Evolutionary conservation across 2,329 filamentous ascomycete genomes (phyloP), one percentile per base, ranked within the genome.

Genomic region (Nemania sp.): DNA sequence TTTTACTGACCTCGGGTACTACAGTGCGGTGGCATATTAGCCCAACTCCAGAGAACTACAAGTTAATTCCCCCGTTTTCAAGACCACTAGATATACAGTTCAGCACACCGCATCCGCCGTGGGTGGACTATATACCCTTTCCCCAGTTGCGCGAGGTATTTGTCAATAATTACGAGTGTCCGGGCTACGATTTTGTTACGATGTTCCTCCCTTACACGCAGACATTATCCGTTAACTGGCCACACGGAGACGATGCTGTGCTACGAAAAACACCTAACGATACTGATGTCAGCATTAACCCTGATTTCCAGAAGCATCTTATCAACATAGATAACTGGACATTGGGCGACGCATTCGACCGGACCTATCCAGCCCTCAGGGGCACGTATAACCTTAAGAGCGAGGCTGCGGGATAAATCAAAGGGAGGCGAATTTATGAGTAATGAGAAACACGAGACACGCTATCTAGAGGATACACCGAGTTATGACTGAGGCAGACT

Each of bases 171-270:
- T 76, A 75, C 59, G 79, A 81, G 24, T 77, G 81, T 0, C 70
- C 75, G 4, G 82, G 86, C 49, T 90, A 90, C 64, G 83, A 87
- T 0, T 95, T 97, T 74, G 91, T 94, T 65, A 88, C 92, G 73
- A 97, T 94, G 83, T 96, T 95, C 78, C 87, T 95, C 20, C 92
- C 92, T 0, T 97, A 90, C 78, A 96, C 92, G 0, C 88, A 86
- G 0, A 94, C 90, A 0, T 76, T 97, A 26, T 89, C 86, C 27
- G 79, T 97, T 18, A 96, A 94, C 73, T 98, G 94, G 94, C 92
- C 92, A 0, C 95, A 97, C 76, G 90, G 93, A 64, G 86, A 89
- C 0, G 88, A 87, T 0, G 90, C 94, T 73, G 88, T 90, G 41
- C 82, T 97, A 27, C 81, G 93, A 27, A 83, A 86, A 62, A 83